These are phyloP conservation scores for Aristolochia californica DNA, from an alignment of 164 flowering plant genomes.

Conservation along the genomic window DNA sequence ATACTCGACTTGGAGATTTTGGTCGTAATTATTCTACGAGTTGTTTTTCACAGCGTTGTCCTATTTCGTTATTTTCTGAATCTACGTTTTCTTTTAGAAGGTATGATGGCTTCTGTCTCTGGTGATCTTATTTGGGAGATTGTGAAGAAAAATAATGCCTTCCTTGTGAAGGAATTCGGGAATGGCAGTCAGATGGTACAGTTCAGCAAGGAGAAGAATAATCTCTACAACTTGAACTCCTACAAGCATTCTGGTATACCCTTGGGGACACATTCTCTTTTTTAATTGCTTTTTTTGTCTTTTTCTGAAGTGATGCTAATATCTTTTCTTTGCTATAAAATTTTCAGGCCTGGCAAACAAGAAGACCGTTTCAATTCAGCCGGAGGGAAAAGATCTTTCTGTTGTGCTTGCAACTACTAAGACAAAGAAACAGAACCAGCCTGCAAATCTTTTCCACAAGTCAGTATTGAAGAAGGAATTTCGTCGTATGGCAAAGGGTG, in stretches of 20 bases:
- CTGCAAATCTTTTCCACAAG: constrained; percentile 41
- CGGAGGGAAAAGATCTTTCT: constrained; percentile 43
- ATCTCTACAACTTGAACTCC: constrained; percentile 74
- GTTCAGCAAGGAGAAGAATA: constrained; percentile 82
- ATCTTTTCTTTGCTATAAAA: background rate
- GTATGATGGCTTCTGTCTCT: constrained; percentile 69
- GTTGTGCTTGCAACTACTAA: constrained; percentile 67
- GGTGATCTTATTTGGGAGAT: constrained; percentile 88
- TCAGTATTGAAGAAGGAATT: constrained; percentile 78
- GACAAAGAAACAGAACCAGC: constrained; percentile 77
- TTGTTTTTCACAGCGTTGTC: background rate
- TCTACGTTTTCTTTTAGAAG: background rate
- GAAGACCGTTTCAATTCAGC: constrained; percentile 68
- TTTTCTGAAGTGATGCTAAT: background rate
- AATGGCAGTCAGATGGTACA: constrained; percentile 46
- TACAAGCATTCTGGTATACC: constrained; percentile 75
- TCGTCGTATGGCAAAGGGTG: constrained; percentile 68
- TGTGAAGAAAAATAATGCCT: constrained; percentile 83
- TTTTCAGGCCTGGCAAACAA: constrained; percentile 63
- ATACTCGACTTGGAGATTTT: too few relatives aligned
- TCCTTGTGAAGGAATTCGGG: constrained; percentile 79
- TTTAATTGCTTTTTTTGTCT: background rate
- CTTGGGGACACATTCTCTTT: too few relatives aligned
- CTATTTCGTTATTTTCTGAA: background rate
- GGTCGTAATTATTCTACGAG: background rate